Conservation (phyloP, 305 asterid species). For the Solanum hybrid region DNA sequence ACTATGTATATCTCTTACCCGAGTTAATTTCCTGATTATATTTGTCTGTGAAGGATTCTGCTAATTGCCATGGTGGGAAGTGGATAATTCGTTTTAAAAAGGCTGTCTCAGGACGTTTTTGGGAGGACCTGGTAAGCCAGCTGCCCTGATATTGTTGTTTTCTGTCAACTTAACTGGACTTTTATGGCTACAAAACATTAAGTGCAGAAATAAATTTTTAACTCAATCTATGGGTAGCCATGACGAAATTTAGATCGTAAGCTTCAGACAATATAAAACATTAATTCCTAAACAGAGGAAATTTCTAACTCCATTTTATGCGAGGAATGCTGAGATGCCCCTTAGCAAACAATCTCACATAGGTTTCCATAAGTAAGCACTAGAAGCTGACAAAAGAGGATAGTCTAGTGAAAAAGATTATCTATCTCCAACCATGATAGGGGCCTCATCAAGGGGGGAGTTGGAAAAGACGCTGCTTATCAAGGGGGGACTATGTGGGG, state of each 20-base stretch:
- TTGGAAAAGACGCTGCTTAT: neutral
- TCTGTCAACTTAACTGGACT: neutral
- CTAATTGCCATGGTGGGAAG: slow-evolving; percentile 89
- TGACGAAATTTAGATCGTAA: neutral
- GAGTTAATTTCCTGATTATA: neutral
- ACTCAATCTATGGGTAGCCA: neutral
- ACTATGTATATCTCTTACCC: neutral
- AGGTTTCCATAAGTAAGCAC: neutral
- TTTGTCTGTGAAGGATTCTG: slow-evolving; percentile 53
- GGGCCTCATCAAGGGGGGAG: neutral
- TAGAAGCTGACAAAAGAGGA: neutral
- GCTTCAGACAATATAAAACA: neutral
- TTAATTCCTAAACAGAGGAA: neutral
- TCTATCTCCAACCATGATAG: neutral
- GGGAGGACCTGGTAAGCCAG: slow-evolving; percentile 88
- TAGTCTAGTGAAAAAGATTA: neutral
- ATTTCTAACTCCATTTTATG: neutral
- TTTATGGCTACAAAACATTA: neutral
- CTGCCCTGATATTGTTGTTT: neutral
- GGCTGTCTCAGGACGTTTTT: slow-evolving; percentile 80
- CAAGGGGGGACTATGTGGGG: neutral
- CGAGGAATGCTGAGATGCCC: neutral
- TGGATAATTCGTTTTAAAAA: slow-evolving; percentile 93
- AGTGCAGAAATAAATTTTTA: neutral
- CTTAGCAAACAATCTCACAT: neutral